Base-by-base conservation (phyloP, 2,329 filamentous ascomycete genomes). In the Berkeleyomyces rouxiae region DNA sequence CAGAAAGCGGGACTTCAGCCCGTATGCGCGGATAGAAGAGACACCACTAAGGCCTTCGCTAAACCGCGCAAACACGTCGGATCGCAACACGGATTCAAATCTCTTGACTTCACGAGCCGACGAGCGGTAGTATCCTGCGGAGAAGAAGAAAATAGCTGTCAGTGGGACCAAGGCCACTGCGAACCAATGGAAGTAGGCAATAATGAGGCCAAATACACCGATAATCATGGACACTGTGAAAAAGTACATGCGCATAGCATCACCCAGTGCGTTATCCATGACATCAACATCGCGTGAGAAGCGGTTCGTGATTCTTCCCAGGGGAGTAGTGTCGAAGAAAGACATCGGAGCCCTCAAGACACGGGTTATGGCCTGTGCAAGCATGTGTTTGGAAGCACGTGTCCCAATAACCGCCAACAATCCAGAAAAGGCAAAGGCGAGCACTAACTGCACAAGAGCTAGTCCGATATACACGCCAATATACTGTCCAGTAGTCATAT, bases 311-410 rank as follows among this genome's bases (percentile, higher is more conserved):
- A 97, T 96, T 44, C 92, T 86, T 23, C 93, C 93, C 0, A 97
- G 80, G 0, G 93, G 93, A 0, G 93, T 97, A 0, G 93, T 97
- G 69, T 99, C 93, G 74, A 97, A 97, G 75, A 97, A 97, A 3
- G 88, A 87, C 90, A 86, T 85, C n/a, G 83, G 83, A 2, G 83
- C 83, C 36, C 83, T 78, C n/a, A 86, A 74, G 0, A 93, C 89
- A 13, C 88, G 81, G 7, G 79, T 83, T 68, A 97, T 88, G 5
- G 93, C 92, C 43, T 83, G 78, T 39, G 86, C 82, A 59, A 97
- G 80, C 82, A 97, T 90, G 46, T 79, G 79, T 72, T 87, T 92
- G 70, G 88, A 93, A 4, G 91, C 82, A 23, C 81, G 83, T 1
- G 93, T 96, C 55, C 91, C 89, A 61, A 86, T 82, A 0, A 90